Evolutionary conservation across 2,329 filamentous ascomycete species (phyloP), one percentile per base, ranked within the genome.

Genomic region (Pseudogymnoascus sp.): DNA sequence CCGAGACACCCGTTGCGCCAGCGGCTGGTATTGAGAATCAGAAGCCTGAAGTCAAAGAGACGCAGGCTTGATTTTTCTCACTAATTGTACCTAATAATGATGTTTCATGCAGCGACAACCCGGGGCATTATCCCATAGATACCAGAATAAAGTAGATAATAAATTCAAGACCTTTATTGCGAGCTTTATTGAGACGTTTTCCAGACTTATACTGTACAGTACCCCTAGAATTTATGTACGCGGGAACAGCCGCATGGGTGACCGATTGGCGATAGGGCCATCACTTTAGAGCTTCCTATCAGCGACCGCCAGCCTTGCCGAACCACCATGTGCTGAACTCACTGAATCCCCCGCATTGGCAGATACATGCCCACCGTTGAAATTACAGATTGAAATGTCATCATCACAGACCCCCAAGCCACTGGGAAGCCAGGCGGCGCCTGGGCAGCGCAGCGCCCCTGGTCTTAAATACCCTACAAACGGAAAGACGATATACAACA

Each of bases 401-500:
- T 71, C 71, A 38, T 71, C 70, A 29, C 70, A 72, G 63, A 68
- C 68, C 15, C 63, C 66, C 36, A 72, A 72, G 61, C 65, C 68
- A 31, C 58, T 68, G 17, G 60, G 63, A 44, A 64, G 44, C 60
- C 68, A 69, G 55, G 42, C 64, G 21, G 60, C 70, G 13, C 67
- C 68, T 63, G 48, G 63, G 42, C 68, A 68, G 59, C 68, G 69
- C 62, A 29, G 41, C 29, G 63, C 64, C 51, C 74, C 81, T 35
- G 87, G 90, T 27, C 86, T 99, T 65, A 90, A 92, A 68, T 91
- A 95, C 71, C 93, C 94, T 58, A 90, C 90, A 62, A 96, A 87
- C 75, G 91, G 92, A 79, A 97, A 97, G 79, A 96, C 92, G 67
- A 97, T 99, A 79, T 99, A 97, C 80, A 92, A 97, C 80, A 85